Percentiles rank a stretch among this genome's conserved stretches.
phyloP scores from a whole-genome alignment of 2,329 filamentous ascomycete species.

The Magnaporthiopsis rhizophila region DNA sequence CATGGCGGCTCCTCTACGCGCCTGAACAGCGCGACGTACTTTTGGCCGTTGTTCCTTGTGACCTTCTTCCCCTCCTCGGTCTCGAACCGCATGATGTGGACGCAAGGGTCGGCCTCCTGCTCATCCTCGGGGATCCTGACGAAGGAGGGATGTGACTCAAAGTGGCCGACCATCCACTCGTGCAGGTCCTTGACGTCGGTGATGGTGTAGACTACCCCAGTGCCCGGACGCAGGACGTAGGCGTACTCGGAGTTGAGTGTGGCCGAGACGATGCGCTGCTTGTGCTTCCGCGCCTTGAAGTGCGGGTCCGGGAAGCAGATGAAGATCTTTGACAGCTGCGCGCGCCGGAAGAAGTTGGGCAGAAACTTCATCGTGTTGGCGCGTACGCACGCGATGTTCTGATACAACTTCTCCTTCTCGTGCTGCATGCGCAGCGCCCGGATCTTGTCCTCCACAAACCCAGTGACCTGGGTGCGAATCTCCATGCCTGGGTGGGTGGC shows the following conservation, averaged over 20 bases:
- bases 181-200: constrained; percentile 95
- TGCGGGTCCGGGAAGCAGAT: constrained; percentile 98
- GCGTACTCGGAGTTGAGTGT: constrained; percentile 92
- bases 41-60: constrained; percentile 77
- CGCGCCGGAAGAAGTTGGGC: constrained; percentile 87
- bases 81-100: constrained; percentile 67
- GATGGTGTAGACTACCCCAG: constrained; percentile 85
- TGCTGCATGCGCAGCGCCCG: constrained; percentile 67
- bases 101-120: constrained; percentile 60
- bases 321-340: constrained; percentile 83
- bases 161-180: constrained; percentile 85
- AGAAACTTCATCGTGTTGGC: constrained; percentile 99
- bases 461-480: constrained; percentile 81
- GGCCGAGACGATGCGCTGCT: constrained; percentile 85
- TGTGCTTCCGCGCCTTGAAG: constrained; percentile 96
- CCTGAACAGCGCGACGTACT: constrained; percentile 84
- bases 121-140: constrained; percentile 64
- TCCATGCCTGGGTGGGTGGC: constrained; percentile 67
- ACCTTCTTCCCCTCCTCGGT: constrained; percentile 99
- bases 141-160: constrained; percentile 71
- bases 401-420: constrained; percentile 43
- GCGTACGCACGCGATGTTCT: constrained; percentile 83
- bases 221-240: constrained; percentile 69
- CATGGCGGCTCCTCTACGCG: constrained; percentile 73
- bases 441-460: constrained; percentile 85